phyloP scores from a whole-genome alignment of 2,329 filamentous ascomycete genomes.

The Ceratocystis cubensis region DNA sequence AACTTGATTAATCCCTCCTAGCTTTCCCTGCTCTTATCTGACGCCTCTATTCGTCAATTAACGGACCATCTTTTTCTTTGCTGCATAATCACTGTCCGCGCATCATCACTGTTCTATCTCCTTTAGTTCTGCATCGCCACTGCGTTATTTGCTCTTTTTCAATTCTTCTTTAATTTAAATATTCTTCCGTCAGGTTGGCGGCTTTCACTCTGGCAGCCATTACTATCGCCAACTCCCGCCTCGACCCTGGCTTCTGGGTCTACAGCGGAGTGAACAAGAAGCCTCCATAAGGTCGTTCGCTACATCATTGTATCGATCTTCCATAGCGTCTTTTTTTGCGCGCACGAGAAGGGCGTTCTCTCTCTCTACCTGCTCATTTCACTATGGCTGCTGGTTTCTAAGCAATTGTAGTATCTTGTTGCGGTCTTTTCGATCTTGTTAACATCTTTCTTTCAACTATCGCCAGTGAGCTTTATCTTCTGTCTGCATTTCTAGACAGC shows the following conservation, averaged over 20 bases:
- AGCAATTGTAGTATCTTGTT: slow-evolving; percentile 3
- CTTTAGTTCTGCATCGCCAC: neutral
- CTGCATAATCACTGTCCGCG: neutral
- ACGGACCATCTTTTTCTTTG: too few species aligned
- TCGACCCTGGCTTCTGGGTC: slow-evolving; percentile 86
- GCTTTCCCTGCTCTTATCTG: neutral
- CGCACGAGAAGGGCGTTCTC: neutral
- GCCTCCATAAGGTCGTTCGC: slow-evolving; percentile 61
- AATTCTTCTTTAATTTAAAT: neutral
- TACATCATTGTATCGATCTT: neutral
- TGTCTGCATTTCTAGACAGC: neutral
- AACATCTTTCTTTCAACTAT: neutral
- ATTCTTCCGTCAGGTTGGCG: slow-evolving; percentile 20
- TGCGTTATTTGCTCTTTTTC: slow-evolving; percentile 1
- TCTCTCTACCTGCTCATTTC: neutral
- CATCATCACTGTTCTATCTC: neutral
- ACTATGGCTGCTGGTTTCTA: slow-evolving; percentile 15
- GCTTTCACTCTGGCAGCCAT: slow-evolving; percentile 21
- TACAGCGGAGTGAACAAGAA: slow-evolving; percentile 94
- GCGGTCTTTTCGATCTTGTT: neutral
- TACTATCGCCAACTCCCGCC: slow-evolving; percentile 49
- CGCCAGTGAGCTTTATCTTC: neutral
- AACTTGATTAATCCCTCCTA: neutral
- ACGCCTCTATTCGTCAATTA: neutral
- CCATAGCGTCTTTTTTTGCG: too few species aligned